These are phyloP conservation scores for Canariomyces notabilis DNA, from an alignment of 2,329 filamentous ascomycete species.

Conservation along the genomic window DNA sequence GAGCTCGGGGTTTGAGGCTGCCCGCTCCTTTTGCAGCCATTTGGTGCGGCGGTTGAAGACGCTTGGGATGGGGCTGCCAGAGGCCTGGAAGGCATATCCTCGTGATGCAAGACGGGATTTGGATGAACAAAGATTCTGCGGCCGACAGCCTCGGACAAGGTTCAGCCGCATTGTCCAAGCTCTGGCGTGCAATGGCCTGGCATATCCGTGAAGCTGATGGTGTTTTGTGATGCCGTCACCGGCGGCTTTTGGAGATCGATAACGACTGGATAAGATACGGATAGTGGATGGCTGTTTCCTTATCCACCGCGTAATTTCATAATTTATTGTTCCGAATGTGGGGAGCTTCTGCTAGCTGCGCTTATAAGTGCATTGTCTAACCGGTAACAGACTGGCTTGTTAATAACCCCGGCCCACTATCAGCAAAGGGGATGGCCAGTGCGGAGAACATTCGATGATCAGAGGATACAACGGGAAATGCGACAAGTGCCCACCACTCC, in stretches of 20 bases:
- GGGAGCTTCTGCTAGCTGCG: neutral
- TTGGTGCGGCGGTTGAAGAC: slow-evolving; percentile 89
- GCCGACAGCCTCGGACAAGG: slow-evolving; percentile 16
- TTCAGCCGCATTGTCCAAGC: slow-evolving; percentile 25
- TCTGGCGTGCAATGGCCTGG: slow-evolving; percentile 12
- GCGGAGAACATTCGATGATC: slow-evolving; percentile 6
- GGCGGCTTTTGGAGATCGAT: neutral
- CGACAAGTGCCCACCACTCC: no score
- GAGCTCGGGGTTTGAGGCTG: slow-evolving; percentile 62
- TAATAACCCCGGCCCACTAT: no score
- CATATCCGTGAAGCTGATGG: slow-evolving; percentile 11
- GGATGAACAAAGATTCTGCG: slow-evolving; percentile 8
- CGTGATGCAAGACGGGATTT: slow-evolving; percentile 33
- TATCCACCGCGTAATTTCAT: slow-evolving; percentile 2
- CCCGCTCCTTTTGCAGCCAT: slow-evolving; percentile 86
- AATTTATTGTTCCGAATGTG: neutral
- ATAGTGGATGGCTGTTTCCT: neutral
- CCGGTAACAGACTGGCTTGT: neutral
- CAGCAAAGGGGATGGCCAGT: slow-evolving; percentile 1
- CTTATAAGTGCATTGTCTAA: neutral
- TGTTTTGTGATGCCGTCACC: neutral
- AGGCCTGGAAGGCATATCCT: slow-evolving; percentile 71
- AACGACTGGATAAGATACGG: slow-evolving; percentile 3
- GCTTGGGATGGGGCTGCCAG: slow-evolving; percentile 73
- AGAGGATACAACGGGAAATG: no score